Evolutionary conservation across 1,139 yeast species (phyloP), one percentile per base, ranked within the genome.

Genomic region (Meyerozyma smithsonii): DNA sequence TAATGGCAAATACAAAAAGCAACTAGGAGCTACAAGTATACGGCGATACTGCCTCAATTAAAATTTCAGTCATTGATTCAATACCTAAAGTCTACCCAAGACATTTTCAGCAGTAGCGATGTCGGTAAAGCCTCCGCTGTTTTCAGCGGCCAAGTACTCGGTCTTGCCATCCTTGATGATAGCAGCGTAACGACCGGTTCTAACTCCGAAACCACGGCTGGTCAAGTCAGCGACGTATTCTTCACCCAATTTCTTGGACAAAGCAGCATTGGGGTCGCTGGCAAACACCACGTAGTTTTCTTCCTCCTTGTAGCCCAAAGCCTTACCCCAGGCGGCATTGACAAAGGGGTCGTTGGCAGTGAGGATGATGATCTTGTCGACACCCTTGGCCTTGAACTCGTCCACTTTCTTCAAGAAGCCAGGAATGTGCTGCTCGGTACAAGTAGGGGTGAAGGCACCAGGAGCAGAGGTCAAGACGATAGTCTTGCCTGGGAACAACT

Each of bases 381-480:
- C 85, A 18, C 89, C 87, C 62, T 82, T 83, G 39, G 69, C 65
- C 62, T 77, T 73, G 50, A 84, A 71, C 42, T 80, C 75, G 8
- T 59, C 59, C 39, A 74, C 54, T 40, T 76, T 66, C 40, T 67
- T 61, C 45, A 88, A 64, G 63, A 72, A 86, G 14, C 81, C 86
- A 20, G 96, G 96, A 49, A 88, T 78, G 62, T 89, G 96, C 50
- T 74, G 69, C 48, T 79, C 85, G 28, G 92, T 79, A 66, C 96
- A 88, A 5, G 95, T 81, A 49, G 95, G 95, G 28, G 96, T 85
- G 73, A 87, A 88, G 18, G 96, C 95, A 48, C 95, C 95, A 46
- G 96, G 96, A 20, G 86, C 95, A 42, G 87, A 76, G 32, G 90
- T 87, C 52, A 87, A 70, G 34, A 85, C 79, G 36, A 85, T 74